Evolutionary conservation across 768 basidiomycete genomes (phyloP), one percentile per base, ranked within the genome.

Genomic region (Lactarius psammicola): DNA sequence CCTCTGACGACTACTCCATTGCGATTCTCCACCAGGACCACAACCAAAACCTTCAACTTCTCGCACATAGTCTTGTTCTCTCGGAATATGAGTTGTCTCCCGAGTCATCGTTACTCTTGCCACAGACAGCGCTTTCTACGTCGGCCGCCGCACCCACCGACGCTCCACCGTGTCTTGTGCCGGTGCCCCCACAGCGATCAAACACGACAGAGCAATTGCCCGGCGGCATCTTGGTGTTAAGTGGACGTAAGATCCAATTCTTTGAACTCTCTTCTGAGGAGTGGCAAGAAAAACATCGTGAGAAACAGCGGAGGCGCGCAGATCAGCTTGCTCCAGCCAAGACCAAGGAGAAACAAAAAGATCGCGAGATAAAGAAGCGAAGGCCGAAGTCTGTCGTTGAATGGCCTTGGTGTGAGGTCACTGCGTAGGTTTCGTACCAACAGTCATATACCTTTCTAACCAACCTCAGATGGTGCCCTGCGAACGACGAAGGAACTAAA

Each of bases 341-440:
- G 64, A 85, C 85, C 1, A 81, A 77, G 65, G 78, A 81, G 61
- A 88, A 87, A 69, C 86, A 88, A 68, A 77, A 77, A 42, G 86
- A 84, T 65, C 76, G 81, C 57, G 85, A 86, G 64, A 77, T 73
- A 26, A 81, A 77, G 74, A 82, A 79, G 69, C 78, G 83, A 65
- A 90, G 85, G 65, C 76, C 86, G 0, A 80, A 77, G 42, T 84
- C 83, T 0, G 72, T 74, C 40, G 80, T 91, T 18, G 82, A 85
- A 17, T 92, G 91, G 92, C 89, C 89, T 9, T 92, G 89, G 86
- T 83, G 81, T 64, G 84, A 86, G 66, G 79, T 93, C 46, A 80
- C 84, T 67, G 85, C 87, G 91, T 93, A 73, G 70, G 86, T 77
- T 30, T 40, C 60, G 17, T 56, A 58, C 8, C 28, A 20, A 26